These are phyloP conservation scores for Paragyromitra xinjiangensis DNA, from an alignment of 495 filamentous ascomycete species.

Conservation along the genomic window DNA sequence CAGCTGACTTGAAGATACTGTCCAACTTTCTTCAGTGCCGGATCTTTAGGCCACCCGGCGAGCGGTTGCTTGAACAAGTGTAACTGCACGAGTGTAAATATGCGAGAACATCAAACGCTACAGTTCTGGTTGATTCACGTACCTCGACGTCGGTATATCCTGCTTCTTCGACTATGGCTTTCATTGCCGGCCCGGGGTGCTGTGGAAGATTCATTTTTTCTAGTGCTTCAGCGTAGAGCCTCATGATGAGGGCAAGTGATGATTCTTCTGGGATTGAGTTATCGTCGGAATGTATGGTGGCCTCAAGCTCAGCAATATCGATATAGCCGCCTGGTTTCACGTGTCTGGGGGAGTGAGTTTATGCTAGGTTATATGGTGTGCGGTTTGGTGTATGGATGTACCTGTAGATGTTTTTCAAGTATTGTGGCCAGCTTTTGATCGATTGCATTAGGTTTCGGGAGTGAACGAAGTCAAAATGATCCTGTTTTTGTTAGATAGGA, in stretches of 20 bases:
- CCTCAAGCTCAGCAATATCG: conserved; percentile 64
- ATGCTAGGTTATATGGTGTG: not conserved
- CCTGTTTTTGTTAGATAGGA: conserved; percentile 1
- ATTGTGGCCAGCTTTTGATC: conserved; percentile 66
- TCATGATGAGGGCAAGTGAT: not conserved
- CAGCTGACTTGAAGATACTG: conserved; percentile 18
- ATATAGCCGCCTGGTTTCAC: conserved; percentile 64
- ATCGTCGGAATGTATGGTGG: conserved; percentile 63
- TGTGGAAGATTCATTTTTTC: conserved; percentile 8
- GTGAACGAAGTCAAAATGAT: conserved; percentile 69
- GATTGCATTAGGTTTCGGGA: conserved; percentile 65
- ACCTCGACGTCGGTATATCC: conserved; percentile 58
- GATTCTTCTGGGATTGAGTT: conserved; percentile 33
- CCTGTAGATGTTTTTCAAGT: conserved; percentile 49
- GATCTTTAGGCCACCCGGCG: conserved; percentile 42
- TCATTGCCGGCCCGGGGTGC: not conserved
- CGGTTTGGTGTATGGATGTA: not conserved
- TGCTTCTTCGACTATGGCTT: conserved; percentile 51
- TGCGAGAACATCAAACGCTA: not conserved
- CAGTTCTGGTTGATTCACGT: not conserved
- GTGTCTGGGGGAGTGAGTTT: conserved; percentile 33
- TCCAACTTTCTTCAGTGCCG: conserved; percentile 28
- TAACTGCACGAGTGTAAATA: not conserved
- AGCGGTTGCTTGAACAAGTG: conserved; percentile 35
- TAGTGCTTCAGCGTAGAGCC: conserved; percentile 11